phyloP scores from a whole-genome alignment of 2,329 filamentous ascomycete genomes.

The Pestalotiopsis sp. region DNA sequence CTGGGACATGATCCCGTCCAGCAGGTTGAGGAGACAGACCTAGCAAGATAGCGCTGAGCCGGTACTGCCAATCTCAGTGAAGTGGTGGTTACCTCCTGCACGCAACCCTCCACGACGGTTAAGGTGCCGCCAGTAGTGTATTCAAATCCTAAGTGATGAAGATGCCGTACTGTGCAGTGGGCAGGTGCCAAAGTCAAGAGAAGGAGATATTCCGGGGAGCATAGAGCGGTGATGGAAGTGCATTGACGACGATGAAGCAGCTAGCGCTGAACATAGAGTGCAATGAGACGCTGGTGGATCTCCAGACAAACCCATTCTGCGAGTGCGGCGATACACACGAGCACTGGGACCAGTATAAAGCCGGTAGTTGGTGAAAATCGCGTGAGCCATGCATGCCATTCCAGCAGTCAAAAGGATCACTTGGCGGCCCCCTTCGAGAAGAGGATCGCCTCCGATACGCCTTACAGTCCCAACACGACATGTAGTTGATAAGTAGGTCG shows the following conservation, averaged over 20 bases:
- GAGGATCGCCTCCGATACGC: not conserved
- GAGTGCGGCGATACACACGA: not conserved
- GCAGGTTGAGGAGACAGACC: not conserved
- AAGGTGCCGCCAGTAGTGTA: not conserved
- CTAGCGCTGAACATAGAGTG: slow-evolving; percentile 1
- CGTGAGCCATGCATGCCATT: not conserved
- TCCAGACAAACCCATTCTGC: not conserved
- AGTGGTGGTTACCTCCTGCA: not conserved
- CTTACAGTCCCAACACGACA: not conserved
- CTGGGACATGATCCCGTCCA: not conserved
- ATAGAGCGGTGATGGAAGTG: not conserved
- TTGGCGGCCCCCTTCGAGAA: not conserved
- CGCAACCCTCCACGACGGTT: not conserved
- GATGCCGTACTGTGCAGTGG: not conserved
- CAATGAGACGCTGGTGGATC: not conserved
- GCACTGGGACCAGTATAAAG: not conserved
- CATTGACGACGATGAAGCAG: not conserved
- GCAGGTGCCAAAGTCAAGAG: not conserved
- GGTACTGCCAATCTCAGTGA: not conserved
- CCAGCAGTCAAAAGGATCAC: not conserved
- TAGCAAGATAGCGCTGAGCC: not conserved
- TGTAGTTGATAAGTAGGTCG: not conserved
- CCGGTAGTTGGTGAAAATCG: not conserved
- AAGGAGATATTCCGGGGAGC: not conserved
- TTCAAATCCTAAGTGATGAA: not conserved